Base-by-base conservation (phyloP, 1,284 basidiomycete species). In the Cerioporus squamosus region DNA sequence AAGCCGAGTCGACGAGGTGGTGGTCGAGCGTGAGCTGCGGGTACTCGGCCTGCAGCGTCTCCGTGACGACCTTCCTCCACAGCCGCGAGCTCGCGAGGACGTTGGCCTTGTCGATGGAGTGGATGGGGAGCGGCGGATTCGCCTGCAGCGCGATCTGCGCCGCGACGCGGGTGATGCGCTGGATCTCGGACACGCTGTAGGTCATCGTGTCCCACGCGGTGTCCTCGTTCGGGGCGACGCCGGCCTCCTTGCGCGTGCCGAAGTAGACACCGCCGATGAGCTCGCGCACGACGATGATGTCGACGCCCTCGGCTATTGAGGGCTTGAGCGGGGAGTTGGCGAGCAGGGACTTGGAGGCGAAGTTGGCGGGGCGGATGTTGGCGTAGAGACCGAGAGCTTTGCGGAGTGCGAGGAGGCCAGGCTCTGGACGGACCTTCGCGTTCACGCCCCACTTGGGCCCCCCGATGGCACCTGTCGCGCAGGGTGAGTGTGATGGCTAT, bases 31-130 rank as follows among this genome's bases (percentile, higher is more conserved):
- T 81, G 42, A 98, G 75, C 70, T 95, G 87, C 10, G 95, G 94
- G 76, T 91, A 97, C 74, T 98, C 95, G 39, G 83, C 83, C 58
- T 84, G 77, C 67, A 97, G 76, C 14, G 92, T 88, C 72, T 96
- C 93, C 2, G 85, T 90, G 54, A 97, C 95, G 29, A 93, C 91
- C 72, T 90, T 94, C 58, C 97, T 82, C 97, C 97, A 99, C 47
- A 99, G 80, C 48, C 97, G 83, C 42, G 94, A 97, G 68, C 90
- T 95, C 40, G 97, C 97, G 51, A 99, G 86, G 29, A 99, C 97
- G 74, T 99, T 99, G 57, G 97, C 97, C 79, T 99, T 99, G 83
- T 99, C 97, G 75, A 99, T 85, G 2, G 94, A 97, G 75, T 95
- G 93, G 60, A 99, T 88, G 46, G 87, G 83, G 47, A 97, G 83